Evolutionary conservation across 345 rosid genomes (phyloP).

Genomic region (Eucalyptus caleyi): DNA sequence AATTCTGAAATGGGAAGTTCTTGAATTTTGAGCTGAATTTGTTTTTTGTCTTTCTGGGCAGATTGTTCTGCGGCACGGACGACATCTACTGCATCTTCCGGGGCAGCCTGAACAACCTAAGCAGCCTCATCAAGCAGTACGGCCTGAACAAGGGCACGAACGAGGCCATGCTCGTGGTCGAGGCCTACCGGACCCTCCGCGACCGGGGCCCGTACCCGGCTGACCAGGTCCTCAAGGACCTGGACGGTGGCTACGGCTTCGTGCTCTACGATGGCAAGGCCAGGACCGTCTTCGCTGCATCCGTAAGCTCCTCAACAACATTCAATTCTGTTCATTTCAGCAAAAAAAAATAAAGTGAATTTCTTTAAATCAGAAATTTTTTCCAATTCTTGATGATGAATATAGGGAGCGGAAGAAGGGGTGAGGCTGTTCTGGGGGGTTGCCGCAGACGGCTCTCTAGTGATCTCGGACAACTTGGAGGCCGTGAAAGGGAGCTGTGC

Average conservation of each 20-base stretch:
- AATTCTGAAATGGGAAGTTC: not conserved
- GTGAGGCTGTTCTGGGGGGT: constrained; percentile 52
- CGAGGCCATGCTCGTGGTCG: constrained; percentile 57
- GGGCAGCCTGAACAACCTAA: constrained; percentile 42
- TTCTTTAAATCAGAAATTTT: not conserved
- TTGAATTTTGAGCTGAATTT: not conserved
- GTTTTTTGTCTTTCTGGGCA: not conserved
- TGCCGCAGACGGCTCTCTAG: constrained; percentile 47
- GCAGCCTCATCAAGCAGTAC: constrained; percentile 46
- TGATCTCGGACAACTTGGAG: constrained; percentile 39
- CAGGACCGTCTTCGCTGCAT: constrained; percentile 41
- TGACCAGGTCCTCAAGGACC: constrained; percentile 53
- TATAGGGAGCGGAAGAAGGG: constrained; percentile 39
- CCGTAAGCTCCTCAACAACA: constrained; percentile 2
- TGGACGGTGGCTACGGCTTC: constrained; percentile 56
- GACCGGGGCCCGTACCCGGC: constrained; percentile 80
- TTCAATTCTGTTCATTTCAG: not conserved
- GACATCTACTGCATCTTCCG: constrained; percentile 46
- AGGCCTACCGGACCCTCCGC: constrained; percentile 63
- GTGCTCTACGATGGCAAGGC: constrained; percentile 46
- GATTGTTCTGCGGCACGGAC: constrained; percentile 49
- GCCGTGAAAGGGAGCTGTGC: constrained; percentile 50
- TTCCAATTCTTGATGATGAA: not conserved
- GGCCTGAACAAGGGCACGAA: constrained; percentile 44
- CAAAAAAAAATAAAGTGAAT: too few relatives aligned